Conservation (phyloP, 257 asterid genomes). For the Solanum tarapatanum region DNA sequence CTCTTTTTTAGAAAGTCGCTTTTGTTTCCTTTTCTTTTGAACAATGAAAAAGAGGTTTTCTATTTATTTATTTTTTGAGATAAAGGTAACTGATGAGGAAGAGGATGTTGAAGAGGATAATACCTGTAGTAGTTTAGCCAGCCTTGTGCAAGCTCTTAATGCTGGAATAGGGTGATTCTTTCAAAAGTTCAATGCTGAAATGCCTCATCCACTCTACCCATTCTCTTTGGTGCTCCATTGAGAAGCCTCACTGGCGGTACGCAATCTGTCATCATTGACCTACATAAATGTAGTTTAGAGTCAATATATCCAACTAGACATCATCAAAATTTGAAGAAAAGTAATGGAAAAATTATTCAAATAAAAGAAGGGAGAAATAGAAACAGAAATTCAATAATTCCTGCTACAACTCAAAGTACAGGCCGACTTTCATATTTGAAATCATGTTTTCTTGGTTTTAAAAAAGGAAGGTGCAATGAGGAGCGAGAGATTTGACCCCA, state of each 20-base stretch:
- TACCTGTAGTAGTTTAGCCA: conserved; percentile 95
- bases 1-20: neutral
- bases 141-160: conserved; percentile 82
- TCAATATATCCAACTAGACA: neutral
- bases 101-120: conserved; percentile 5
- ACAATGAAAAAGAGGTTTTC: neutral
- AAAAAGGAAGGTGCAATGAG: neutral
- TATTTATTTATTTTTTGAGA: neutral
- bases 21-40: neutral
- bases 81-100: neutral
- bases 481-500: neutral
- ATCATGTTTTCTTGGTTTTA: neutral
- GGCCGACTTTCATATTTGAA: neutral
- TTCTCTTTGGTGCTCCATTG: conserved; percentile 94
- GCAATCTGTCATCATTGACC: conserved; percentile 80
- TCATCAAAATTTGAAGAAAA: neutral
- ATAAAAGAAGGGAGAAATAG: neutral
- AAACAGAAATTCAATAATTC: neutral
- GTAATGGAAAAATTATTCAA: neutral
- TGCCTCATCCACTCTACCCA: conserved; percentile 99
- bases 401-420: neutral
- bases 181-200: conserved; percentile 91
- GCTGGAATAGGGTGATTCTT: conserved; percentile 99
- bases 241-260: conserved; percentile 95
- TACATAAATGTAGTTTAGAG: conserved; percentile 7